Conservation (phyloP, 495 filamentous ascomycete species). For the Elaphomyces granulatus region DNA sequence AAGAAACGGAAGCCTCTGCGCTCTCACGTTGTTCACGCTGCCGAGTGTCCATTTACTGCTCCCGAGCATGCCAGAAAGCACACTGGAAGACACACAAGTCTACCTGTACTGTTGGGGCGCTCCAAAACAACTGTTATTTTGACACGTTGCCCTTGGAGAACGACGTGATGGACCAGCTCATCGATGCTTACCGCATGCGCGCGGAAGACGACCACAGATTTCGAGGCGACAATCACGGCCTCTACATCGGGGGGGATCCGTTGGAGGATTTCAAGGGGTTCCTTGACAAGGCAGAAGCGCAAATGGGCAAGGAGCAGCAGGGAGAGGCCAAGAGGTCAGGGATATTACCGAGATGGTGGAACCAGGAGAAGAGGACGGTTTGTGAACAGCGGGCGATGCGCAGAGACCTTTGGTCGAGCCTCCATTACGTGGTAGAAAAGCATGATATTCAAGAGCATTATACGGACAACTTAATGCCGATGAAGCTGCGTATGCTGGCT, state of each 20-base stretch:
- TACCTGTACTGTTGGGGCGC: conserved; percentile 18
- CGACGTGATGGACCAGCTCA: conserved; percentile 27
- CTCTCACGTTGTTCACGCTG: conserved; percentile 26
- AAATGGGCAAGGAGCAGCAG: not conserved
- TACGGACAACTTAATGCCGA: conserved; percentile 20
- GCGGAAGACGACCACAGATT: conserved; percentile 23
- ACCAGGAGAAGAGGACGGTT: conserved; percentile 11
- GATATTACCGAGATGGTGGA: conserved; percentile 31
- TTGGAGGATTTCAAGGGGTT: conserved; percentile 12
- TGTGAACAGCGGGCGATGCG: conserved; percentile 15
- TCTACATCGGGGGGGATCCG: conserved; percentile 15
- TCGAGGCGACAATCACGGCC: conserved; percentile 10
- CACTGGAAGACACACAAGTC: conserved; percentile 27
- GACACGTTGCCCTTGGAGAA: conserved; percentile 11
- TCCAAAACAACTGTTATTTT: conserved; percentile 3
- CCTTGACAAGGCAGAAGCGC: conserved; percentile 11
- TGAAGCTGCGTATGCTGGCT: conserved; percentile 28
- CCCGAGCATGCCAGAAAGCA: conserved; percentile 25
- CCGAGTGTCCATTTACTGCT: conserved; percentile 33
- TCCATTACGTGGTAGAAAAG: conserved; percentile 17
- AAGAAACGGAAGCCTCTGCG: not conserved
- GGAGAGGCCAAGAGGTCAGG: conserved; percentile 2
- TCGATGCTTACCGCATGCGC: conserved; percentile 32
- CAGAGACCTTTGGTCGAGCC: conserved; percentile 7
- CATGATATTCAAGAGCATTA: conserved; percentile 24